Conservation (phyloP, 306 rosid genomes). For the Clitoria ternatea region DNA sequence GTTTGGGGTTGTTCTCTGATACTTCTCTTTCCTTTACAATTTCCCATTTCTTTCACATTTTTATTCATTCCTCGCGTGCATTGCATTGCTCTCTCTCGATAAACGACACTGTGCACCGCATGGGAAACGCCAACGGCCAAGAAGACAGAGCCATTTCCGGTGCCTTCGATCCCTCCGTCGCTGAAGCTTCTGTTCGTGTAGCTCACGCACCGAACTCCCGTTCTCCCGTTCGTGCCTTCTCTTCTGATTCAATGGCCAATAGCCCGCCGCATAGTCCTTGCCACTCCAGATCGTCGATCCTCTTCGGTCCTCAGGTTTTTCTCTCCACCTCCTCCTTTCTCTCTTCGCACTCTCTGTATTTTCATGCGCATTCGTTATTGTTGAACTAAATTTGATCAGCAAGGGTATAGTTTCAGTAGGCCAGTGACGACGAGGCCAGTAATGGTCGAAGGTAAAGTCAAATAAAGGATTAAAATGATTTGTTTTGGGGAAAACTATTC, state of each 20-base stretch:
- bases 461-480: no score
- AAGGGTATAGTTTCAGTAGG: not conserved
- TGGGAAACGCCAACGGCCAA: constrained; percentile 73
- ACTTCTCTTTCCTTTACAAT: not conserved
- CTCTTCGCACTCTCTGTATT: not conserved
- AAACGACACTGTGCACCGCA: constrained; percentile 29
- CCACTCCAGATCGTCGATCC: constrained; percentile 58
- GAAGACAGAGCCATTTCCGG: constrained; percentile 40
- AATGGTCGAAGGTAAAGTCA: no score
- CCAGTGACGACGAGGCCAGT: no score
- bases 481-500: no score
- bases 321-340: not conserved
- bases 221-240: constrained; percentile 32
- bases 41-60: not conserved
- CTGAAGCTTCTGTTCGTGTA: constrained; percentile 29
- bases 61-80: constrained; percentile 17
- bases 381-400: constrained; percentile 17
- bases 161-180: constrained; percentile 29
- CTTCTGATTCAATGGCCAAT: constrained; percentile 64
- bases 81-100: not conserved
- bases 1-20: no score
- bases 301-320: constrained; percentile 89
- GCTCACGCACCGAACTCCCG: constrained; percentile 38
- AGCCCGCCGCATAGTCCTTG: constrained; percentile 75
- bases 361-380: not conserved